Conservation (phyloP, 148 eudicot species). For the Vaccinium darrowii region DNA sequence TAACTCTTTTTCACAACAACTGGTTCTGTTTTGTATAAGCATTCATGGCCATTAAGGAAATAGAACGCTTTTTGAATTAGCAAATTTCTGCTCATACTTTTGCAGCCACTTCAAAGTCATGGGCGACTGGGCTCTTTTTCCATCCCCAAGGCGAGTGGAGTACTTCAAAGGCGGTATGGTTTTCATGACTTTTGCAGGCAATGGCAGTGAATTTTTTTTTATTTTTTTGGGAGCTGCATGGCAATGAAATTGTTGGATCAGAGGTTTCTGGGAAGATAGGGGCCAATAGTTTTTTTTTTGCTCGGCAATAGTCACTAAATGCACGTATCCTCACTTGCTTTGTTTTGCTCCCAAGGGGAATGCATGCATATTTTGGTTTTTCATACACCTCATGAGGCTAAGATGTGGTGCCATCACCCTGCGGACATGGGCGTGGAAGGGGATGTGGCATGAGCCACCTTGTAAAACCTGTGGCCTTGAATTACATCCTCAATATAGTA, state of each 20-base stretch:
- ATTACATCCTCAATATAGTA: neutral
- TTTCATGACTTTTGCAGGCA: neutral
- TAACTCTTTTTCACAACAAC: neutral
- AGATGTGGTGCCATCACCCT: neutral
- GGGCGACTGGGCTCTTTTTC: conserved; percentile 70
- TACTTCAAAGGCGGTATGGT: conserved; percentile 47
- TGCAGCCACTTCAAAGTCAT: conserved; percentile 77
- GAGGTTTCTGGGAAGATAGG: neutral
- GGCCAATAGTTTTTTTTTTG: neutral
- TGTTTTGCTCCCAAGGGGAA: neutral
- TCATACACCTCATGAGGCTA: neutral
- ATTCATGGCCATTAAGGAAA: neutral
- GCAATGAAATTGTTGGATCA: neutral
- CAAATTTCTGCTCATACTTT: neutral
- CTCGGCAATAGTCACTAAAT: neutral
- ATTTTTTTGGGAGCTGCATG: neutral
- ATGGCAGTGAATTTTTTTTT: neutral
- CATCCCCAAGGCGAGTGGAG: conserved; percentile 40
- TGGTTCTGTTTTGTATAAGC: neutral
- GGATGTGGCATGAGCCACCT: neutral
- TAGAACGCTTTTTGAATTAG: neutral
- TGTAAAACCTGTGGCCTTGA: neutral
- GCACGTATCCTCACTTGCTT: neutral
- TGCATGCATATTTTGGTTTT: neutral
- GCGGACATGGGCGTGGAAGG: neutral